Evolutionary conservation across 1,139 yeast species (phyloP).

Genomic region (Pichia sp.): DNA sequence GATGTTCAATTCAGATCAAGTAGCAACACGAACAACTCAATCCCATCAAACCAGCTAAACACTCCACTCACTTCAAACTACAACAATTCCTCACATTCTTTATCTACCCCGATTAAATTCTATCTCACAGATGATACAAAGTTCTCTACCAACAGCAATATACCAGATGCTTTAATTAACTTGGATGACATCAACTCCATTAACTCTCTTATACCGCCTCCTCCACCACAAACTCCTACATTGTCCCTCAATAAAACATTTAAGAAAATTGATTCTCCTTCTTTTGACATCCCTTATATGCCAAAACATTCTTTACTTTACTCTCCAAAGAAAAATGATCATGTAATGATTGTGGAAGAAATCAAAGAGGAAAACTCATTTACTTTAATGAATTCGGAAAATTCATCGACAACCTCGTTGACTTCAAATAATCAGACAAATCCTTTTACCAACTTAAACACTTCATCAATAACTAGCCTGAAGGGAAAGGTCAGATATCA

Average conservation of each 20-base stretch:
- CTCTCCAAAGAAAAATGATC: constrained; percentile 23
- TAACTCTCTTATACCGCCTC: too few species aligned
- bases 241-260: too few species aligned
- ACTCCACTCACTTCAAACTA: background rate
- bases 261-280: too few species aligned
- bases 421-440: constrained; percentile 11
- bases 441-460: constrained; percentile 10
- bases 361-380: constrained; percentile 18
- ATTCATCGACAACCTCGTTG: constrained; percentile 19
- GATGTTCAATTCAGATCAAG: too few species aligned
- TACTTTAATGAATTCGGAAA: constrained; percentile 6
- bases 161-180: constrained; percentile 27
- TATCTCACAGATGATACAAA: constrained; percentile 25
- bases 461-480: constrained; percentile 20
- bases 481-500: constrained; percentile 26
- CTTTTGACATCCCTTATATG: constrained; percentile 3
- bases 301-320: constrained; percentile 22
- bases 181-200: constrained; percentile 22
- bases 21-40: too few species aligned
- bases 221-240: too few species aligned
- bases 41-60: background rate
- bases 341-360: constrained; percentile 22
- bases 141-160: constrained; percentile 17
- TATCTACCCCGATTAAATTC: constrained; percentile 15
- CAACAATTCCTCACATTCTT: background rate